A percentile compares a stretch with the other conserved stretches of the same genome.
Evolutionary conservation across 768 basidiomycete species (phyloP).

Genomic region (Russula sp.): DNA sequence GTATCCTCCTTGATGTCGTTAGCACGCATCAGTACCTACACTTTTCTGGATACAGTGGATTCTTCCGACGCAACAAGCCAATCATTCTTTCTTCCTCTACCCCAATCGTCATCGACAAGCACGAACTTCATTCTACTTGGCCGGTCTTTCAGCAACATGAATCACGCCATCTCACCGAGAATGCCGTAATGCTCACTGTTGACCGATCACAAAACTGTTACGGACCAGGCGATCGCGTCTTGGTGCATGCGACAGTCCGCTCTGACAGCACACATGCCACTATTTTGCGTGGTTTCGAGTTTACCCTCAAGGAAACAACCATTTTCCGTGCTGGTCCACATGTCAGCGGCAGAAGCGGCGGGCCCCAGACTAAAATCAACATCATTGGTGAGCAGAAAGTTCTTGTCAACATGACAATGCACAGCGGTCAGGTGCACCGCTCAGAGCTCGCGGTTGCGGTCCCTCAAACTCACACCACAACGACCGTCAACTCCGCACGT

Average conservation of each 20-base stretch:
- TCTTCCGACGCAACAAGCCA: constrained; percentile 78
- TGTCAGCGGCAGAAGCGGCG: constrained; percentile 52
- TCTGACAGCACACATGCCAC: constrained; percentile 66
- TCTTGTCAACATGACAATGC: constrained; percentile 68
- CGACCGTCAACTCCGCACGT: constrained; percentile 75
- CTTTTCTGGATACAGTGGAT: constrained; percentile 49
- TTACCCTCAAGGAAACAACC: constrained; percentile 72
- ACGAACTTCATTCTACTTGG: constrained; percentile 92
- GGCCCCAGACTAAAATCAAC: constrained; percentile 52
- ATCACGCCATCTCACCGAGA: constrained; percentile 58
- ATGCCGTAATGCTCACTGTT: constrained; percentile 72
- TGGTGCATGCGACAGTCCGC: constrained; percentile 66
- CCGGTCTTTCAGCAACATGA: constrained; percentile 83
- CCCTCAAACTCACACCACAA: constrained; percentile 70
- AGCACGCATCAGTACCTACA: neutral
- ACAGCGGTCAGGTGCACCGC: constrained; percentile 65
- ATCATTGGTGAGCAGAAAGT: constrained; percentile 69
- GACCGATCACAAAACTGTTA: constrained; percentile 77
- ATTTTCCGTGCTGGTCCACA: constrained; percentile 67
- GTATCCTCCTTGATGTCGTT: constrained; percentile 30
- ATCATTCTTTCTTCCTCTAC: constrained; percentile 64
- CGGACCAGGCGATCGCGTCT: constrained; percentile 80
- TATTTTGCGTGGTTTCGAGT: constrained; percentile 80
- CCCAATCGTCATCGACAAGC: constrained; percentile 83
- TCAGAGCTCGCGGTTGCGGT: constrained; percentile 72